A percentile compares a stretch with the other conserved stretches of the same genome.
These are phyloP conservation scores for Cryptosporidium andersoni DNA, from an alignment of 169 alveolate species.

Conservation along the genomic window DNA sequence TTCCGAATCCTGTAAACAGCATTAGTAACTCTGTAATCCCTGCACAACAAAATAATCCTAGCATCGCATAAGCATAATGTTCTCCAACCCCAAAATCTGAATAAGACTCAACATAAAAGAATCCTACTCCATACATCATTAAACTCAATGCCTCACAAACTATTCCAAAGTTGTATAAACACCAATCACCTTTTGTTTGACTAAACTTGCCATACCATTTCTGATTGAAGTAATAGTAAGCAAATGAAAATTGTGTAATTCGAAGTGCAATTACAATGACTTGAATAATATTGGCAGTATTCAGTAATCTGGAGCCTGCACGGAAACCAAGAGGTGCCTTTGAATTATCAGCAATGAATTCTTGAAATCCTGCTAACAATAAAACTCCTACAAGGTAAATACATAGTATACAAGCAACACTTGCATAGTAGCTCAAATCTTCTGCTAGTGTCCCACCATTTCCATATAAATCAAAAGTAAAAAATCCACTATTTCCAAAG, in stretches of 20 bases:
- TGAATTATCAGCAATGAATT: slow-evolving; percentile 52
- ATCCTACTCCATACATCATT: slow-evolving; percentile 47
- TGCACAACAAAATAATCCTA: slow-evolving; percentile 21
- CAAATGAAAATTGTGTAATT: slow-evolving; percentile 46
- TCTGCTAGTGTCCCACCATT: slow-evolving; percentile 62
- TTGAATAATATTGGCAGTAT: slow-evolving; percentile 58
- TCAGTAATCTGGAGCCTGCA: slow-evolving; percentile 55
- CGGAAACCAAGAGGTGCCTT: slow-evolving; percentile 56
- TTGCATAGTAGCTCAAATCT: slow-evolving; percentile 64
- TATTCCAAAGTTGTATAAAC: slow-evolving; percentile 52
- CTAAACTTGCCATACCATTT: slow-evolving; percentile 68
- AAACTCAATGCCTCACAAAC: slow-evolving; percentile 58
- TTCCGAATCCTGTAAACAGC: slow-evolving; percentile 57
- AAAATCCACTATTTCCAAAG: slow-evolving; percentile 41
- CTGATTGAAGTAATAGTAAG: slow-evolving; percentile 53
- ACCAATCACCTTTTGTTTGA: slow-evolving; percentile 65
- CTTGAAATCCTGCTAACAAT: slow-evolving; percentile 50
- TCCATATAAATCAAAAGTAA: slow-evolving; percentile 52
- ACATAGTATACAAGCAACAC: slow-evolving; percentile 57
- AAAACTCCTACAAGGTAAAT: slow-evolving; percentile 35
- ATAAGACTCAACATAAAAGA: slow-evolving; percentile 65
- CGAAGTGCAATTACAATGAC: slow-evolving; percentile 43
- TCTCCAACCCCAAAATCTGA: slow-evolving; percentile 66
- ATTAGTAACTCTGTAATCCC: slow-evolving; percentile 43
- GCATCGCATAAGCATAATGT: slow-evolving; percentile 63